Conservation (phyloP, 2,329 filamentous ascomycete species). For the Cytospora leucostoma region DNA sequence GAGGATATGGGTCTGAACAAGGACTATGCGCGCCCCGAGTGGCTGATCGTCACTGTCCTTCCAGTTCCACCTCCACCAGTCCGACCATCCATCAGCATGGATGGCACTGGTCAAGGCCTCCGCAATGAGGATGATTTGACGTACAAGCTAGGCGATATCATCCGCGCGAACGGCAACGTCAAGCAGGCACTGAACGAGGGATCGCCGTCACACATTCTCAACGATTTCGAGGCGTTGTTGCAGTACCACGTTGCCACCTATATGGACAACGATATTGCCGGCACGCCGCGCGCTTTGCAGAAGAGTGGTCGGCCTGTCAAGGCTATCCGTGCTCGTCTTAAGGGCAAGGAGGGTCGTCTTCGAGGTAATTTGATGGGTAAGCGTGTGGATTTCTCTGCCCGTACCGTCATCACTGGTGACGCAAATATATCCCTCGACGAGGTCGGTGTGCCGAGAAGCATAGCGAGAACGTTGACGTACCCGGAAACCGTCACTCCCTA, state of each 20-base stretch:
- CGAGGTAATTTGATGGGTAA: conserved; percentile 99
- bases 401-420: conserved; percentile 99
- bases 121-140: conserved; percentile 98
- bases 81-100: conserved; percentile 94
- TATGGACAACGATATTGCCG: conserved; percentile 99
- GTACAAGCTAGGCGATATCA: conserved; percentile 98
- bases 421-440: conserved; percentile 95
- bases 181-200: conserved; percentile 88
- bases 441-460: conserved; percentile 93
- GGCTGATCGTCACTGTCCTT: conserved; percentile 95
- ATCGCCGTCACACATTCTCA: conserved; percentile 84
- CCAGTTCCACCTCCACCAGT: conserved; percentile 95
- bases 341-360: conserved; percentile 98
- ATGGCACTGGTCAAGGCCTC: conserved; percentile 87
- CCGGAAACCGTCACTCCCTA: conserved; percentile 97
- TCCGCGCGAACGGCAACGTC: conserved; percentile 95
- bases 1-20: conserved; percentile 87
- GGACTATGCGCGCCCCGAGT: conserved; percentile 94
- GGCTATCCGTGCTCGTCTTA: conserved; percentile 92
- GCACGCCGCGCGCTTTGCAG: conserved; percentile 89
- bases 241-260: conserved; percentile 99
- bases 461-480: conserved; percentile 90
- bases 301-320: conserved; percentile 97
- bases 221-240: conserved; percentile 86
- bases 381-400: conserved; percentile 97